Evolutionary conservation across 768 basidiomycete species (phyloP), one percentile per base, ranked within the genome.

Genomic region (Hortiboletus campestris): DNA sequence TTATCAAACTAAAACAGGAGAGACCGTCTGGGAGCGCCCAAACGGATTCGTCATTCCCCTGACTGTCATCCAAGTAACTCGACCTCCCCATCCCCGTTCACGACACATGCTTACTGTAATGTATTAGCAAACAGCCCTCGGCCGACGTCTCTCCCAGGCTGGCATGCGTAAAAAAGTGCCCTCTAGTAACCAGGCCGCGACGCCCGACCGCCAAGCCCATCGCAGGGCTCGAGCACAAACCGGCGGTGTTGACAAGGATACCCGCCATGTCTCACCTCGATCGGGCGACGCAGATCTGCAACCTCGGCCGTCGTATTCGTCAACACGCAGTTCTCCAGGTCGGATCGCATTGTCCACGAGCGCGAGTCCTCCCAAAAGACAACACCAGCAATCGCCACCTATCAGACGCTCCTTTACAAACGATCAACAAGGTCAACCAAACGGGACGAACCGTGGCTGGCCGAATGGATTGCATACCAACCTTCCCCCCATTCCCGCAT

Each of bases 11-110:
- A 88, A 92, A 71, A 87, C 91, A 1, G 87, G 88, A 1, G 88
- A 91, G 63, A 96, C 94, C 1, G 88, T 91, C 35, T 98, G 94
- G 94, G 91, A 91, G 55, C 82, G 88, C n/a, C 94, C 94, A 14
- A 72, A 79, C 22, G 89, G 86, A 34, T 94, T 97, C 68, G 88
- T 98, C 31, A 96, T 98, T 57, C 94, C 94, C 35, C 76, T 98
- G 49, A 88, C 87, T 13, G 83, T 94, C 61, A 84, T 96, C 17
- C 94, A 96, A 80, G 91, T 85, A 63, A 64, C 76, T 40, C 63
- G 43, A n/a, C 6, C 46, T 31, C 40, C 29, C 31, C 51, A 14
- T 44, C 50, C 38, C 49, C 47, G 6, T 50, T 38, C 49, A 28
- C 32, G 40, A 46, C 43, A 11, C 10, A 10, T 32, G 25, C 63